Base-by-base conservation (phyloP, 441 rosid genomes). In the Jatropha multifida region DNA sequence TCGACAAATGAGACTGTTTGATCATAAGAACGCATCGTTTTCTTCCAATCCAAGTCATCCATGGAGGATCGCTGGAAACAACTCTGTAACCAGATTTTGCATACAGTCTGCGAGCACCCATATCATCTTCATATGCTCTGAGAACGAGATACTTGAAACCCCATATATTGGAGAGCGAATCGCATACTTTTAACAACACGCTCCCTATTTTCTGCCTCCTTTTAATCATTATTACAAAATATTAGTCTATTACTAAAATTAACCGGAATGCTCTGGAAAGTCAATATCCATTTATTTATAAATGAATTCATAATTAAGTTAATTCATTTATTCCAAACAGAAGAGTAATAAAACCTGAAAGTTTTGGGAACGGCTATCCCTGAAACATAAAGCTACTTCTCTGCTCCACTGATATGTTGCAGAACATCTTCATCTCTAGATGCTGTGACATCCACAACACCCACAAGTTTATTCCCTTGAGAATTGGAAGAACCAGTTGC, bases 321-420 rank as follows among this genome's bases (percentile, higher is more conserved):
- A 6, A 7, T 44, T 8, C 7, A 7, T 44, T 44, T 44, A 44
- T 44, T 4, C 8, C 7, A 44, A 5, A 54, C 4, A 5, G 58
- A 18, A 54, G 7, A 9, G 17, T 15, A 52, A 40, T 20, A 51
- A 11, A 66, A 90, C 97, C 97, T 85, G 83, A 82, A 88, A 71
- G 72, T 61, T 69, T 81, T 71, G 11, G 90, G 83, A 64, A 94
- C 97, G 3, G 97, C 97, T 2, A 92, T 90, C 3, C 97, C 96
- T 0, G 99, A 94, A 14, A 94, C 81, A 59, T 94, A 94, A 27
- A 94, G 90, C 58, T 92, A 94, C 67, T 92, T 97, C 6, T 87
- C 86, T 0, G 85, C 90, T 20, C 88, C 88, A 1, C 74, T 78
- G 49, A 87, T 86, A 78, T 89, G 89, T 10, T 69, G 76, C 67